Evolutionary conservation across 208 protist genomes (phyloP).

Genomic region (Leishmania tarentolae): DNA sequence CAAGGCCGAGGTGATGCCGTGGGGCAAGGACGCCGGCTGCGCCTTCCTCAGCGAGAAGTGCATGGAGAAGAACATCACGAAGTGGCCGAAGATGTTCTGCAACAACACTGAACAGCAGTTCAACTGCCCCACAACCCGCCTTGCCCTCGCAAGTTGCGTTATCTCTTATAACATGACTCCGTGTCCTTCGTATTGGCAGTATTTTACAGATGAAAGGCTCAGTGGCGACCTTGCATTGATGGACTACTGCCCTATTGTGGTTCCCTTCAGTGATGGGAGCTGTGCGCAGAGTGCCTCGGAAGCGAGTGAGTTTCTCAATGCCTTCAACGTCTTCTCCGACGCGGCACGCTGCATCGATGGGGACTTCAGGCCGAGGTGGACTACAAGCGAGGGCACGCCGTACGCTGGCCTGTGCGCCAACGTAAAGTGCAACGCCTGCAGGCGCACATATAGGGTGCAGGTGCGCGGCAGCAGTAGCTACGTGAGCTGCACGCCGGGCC

Average conservation of each 20-base stretch:
- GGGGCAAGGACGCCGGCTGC: too few relatives aligned
- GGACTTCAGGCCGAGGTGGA: neutral
- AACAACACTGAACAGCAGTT: too few relatives aligned
- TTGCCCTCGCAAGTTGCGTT: too few relatives aligned
- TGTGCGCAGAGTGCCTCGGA: neutral
- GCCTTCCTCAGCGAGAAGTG: too few relatives aligned
- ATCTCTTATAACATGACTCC: too few relatives aligned
- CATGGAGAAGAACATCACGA: too few relatives aligned
- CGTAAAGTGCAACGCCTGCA: neutral
- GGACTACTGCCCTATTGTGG: slow-evolving; percentile 5
- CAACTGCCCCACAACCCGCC: too few relatives aligned
- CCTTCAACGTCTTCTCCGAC: slow-evolving; percentile 7
- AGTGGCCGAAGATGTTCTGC: too few relatives aligned
- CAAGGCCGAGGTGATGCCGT: too few relatives aligned
- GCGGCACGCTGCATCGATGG: slow-evolving; percentile 8
- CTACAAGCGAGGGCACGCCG: neutral
- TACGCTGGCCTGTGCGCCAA: slow-evolving; percentile 11
- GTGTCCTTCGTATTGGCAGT: slow-evolving; percentile 35
- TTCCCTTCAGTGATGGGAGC: neutral
- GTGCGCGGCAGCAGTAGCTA: neutral
- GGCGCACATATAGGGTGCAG: slow-evolving; percentile 10
- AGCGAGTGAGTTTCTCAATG: neutral
- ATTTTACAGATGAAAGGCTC: neutral
- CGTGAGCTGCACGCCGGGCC: neutral
- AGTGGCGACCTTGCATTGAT: neutral